phyloP scores from a whole-genome alignment of 2,329 filamentous ascomycete genomes.

The Pseudocercospora fijiensis region DNA sequence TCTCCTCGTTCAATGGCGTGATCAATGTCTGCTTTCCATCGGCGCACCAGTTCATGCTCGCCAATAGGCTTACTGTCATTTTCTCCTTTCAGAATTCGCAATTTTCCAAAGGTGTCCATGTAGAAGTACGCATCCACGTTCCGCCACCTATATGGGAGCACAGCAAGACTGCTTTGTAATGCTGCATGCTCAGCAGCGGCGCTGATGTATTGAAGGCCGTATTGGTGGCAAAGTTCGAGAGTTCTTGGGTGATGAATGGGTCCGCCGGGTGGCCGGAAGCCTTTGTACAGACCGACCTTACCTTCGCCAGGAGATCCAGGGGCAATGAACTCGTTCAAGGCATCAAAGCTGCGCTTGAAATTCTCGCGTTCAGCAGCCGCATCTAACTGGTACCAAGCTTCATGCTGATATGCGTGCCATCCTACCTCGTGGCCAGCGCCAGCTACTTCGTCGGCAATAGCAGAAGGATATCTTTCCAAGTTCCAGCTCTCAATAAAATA shows the following conservation, averaged over 20 bases:
- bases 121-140: conserved; percentile 39
- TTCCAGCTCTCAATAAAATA: conserved; percentile 41
- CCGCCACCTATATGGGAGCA: conserved; percentile 35
- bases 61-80: conserved; percentile 22
- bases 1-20: conserved; percentile 31
- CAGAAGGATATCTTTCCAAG: conserved; percentile 29
- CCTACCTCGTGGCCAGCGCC: conserved; percentile 35
- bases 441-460: conserved; percentile 27
- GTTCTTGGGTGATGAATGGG: conserved; percentile 36
- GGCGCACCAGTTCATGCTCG: conserved; percentile 26
- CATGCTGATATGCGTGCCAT: conserved; percentile 39
- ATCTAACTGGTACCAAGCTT: conserved; percentile 36
- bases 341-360: conserved; percentile 33
- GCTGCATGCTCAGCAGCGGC: conserved; percentile 37
- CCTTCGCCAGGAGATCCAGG: conserved; percentile 16
- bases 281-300: conserved; percentile 28
- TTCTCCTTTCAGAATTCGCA: conserved; percentile 34
- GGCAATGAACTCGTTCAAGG: conserved; percentile 17
- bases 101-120: conserved; percentile 33
- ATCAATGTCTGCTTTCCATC: conserved; percentile 33
- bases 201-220: conserved; percentile 36
- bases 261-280: conserved; percentile 38
- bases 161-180: conserved; percentile 22
- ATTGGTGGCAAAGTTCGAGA: conserved; percentile 32
- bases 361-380: conserved; percentile 29